Conservation (phyloP, 352 stramenopile genomes). For the Lagenidium giganteum region DNA sequence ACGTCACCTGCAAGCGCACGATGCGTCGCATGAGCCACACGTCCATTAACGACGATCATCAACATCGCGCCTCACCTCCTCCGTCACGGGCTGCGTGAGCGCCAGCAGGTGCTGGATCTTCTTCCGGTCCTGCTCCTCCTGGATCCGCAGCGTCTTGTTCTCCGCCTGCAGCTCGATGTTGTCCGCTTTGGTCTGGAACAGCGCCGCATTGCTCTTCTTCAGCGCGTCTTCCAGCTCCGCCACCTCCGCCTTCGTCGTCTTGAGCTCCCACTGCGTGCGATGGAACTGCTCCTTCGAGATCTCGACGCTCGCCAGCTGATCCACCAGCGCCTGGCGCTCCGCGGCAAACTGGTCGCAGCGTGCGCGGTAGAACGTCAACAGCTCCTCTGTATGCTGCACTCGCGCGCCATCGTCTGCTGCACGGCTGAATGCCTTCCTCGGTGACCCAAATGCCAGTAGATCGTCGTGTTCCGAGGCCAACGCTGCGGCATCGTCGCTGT, state of each 20-base stretch:
- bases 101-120: constrained; percentile 72
- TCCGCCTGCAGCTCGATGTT: constrained; percentile 45
- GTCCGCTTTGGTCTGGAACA: constrained; percentile 52
- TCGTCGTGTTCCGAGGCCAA: too few species aligned
- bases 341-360: too few species aligned
- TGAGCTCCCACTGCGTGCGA: constrained; percentile 61
- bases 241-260: constrained; percentile 39
- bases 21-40: neutral
- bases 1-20: constrained; percentile 29
- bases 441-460: too few species aligned
- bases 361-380: too few species aligned
- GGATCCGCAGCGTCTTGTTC: constrained; percentile 51
- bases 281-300: constrained; percentile 69
- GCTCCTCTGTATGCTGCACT: too few species aligned
- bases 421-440: too few species aligned
- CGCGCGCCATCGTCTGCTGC: too few species aligned
- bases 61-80: constrained; percentile 28
- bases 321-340: too few species aligned
- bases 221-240: constrained; percentile 43
- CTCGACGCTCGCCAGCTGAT: too few species aligned
- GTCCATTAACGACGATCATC: neutral
- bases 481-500: too few species aligned
- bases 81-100: constrained; percentile 65
- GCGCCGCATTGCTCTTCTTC: constrained; percentile 33
- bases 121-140: constrained; percentile 55